Conservation (phyloP, 2,329 filamentous ascomycete species). For the Triangularia setosa region DNA sequence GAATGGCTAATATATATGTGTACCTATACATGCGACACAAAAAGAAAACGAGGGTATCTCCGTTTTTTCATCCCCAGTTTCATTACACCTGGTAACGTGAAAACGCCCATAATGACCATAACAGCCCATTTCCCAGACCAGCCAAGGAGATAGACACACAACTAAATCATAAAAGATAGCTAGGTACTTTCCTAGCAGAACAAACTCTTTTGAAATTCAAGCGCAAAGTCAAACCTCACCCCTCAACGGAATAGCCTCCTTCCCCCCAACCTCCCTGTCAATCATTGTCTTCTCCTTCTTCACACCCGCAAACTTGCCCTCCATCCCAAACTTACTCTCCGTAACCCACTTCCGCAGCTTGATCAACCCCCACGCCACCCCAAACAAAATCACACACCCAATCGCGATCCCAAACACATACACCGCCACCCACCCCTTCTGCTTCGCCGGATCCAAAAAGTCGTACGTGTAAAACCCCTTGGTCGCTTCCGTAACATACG, state of each 20-base stretch:
- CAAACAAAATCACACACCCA: constrained; percentile 51
- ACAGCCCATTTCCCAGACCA: not conserved
- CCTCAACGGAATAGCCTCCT: not conserved
- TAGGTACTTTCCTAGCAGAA: not conserved
- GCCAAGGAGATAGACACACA: not conserved
- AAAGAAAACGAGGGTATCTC: not conserved
- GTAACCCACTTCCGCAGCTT: constrained; percentile 48
- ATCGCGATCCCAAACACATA: constrained; percentile 60
- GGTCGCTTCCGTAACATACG: constrained; percentile 67
- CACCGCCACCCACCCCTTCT: constrained; percentile 56
- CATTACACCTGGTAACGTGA: not conserved
- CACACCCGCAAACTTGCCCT: constrained; percentile 35
- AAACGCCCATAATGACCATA: not conserved
- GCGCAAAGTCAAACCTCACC: not conserved
- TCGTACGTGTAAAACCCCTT: constrained; percentile 72
- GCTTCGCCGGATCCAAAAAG: constrained; percentile 63
- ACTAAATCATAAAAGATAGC: not conserved
- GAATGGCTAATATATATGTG: not conserved
- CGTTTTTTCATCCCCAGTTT: not conserved
- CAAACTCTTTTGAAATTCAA: not conserved
- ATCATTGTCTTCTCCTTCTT: not conserved
- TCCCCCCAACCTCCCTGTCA: not conserved
- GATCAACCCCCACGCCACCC: constrained; percentile 47
- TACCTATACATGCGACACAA: not conserved
- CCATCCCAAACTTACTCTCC: constrained; percentile 42